Evolutionary conservation across 2,329 filamentous ascomycete genomes (phyloP).

Genomic region (Orbilia ellipsospora): DNA sequence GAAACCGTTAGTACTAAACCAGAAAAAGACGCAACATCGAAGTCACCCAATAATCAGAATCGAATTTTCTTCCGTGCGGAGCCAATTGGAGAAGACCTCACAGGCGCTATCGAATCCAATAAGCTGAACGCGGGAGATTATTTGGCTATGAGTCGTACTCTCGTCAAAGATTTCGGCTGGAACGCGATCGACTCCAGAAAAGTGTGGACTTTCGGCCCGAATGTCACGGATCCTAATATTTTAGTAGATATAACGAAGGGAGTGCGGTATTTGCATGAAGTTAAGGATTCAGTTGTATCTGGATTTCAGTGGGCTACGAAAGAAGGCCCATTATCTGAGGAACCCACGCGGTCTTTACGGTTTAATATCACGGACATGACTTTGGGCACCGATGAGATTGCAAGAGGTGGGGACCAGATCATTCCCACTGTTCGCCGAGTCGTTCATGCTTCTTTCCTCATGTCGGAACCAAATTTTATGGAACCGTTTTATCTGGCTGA

Average conservation of each 20-base stretch:
- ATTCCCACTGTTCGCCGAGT: slow-evolving; percentile 98
- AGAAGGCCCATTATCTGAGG: slow-evolving; percentile 96
- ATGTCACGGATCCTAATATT: slow-evolving; percentile 93
- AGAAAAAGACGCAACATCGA: slow-evolving; percentile 96
- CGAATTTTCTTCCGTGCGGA: slow-evolving; percentile 95
- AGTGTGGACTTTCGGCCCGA: slow-evolving; percentile 99
- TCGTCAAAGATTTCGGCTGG: slow-evolving; percentile 98
- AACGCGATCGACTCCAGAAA: slow-evolving; percentile 99
- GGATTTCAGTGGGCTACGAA: slow-evolving; percentile 99
- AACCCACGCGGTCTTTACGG: slow-evolving; percentile 95
- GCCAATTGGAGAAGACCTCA: slow-evolving; percentile 90
- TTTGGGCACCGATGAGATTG: slow-evolving; percentile 98
- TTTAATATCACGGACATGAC: slow-evolving; percentile 99
- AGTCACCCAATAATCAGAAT: slow-evolving; percentile 99
- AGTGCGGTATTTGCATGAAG: slow-evolving; percentile 99
- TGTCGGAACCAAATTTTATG: slow-evolving; percentile 84
- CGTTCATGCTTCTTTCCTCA: slow-evolving; percentile 88
- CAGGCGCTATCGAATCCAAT: slow-evolving; percentile 87
- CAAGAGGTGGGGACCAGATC: slow-evolving; percentile 98
- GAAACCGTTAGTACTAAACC: slow-evolving; percentile 81
- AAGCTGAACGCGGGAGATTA: slow-evolving; percentile 96
- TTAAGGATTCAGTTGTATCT: slow-evolving; percentile 99
- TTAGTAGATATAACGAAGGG: slow-evolving; percentile 99
- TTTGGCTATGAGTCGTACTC: slow-evolving; percentile 94
- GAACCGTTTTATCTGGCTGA: slow-evolving; percentile 99